Evolutionary conservation across 257 asterid species (phyloP).

Genomic region (Primulina tabacum): DNA sequence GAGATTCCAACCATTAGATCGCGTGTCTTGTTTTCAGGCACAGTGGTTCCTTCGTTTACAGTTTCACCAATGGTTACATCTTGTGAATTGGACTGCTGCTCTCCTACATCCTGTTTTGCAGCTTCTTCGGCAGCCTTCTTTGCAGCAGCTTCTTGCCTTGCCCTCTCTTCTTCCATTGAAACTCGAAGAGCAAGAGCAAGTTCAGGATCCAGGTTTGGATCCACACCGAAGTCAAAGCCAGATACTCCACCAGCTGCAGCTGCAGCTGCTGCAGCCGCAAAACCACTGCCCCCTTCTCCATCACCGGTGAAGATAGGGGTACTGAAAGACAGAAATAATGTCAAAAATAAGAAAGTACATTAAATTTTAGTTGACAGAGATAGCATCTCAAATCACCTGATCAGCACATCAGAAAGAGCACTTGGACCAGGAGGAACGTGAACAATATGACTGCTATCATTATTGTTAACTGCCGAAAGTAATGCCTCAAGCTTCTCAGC

Average conservation of each 20-base stretch:
- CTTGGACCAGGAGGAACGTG: slow-evolving; percentile 90
- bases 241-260: slow-evolving; percentile 71
- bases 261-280: slow-evolving; percentile 84
- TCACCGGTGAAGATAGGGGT: slow-evolving; percentile 95
- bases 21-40: slow-evolving; percentile 62
- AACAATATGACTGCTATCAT: slow-evolving; percentile 89
- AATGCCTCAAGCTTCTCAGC: slow-evolving; percentile 86
- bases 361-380: slow-evolving; percentile 8
- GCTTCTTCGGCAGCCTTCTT: slow-evolving; percentile 91
- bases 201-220: slow-evolving; percentile 99
- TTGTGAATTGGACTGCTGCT: slow-evolving; percentile 58
- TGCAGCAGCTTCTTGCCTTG: slow-evolving; percentile 99
- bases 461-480: slow-evolving; percentile 88
- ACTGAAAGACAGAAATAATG: slow-evolving; percentile 32
- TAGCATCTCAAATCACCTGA: slow-evolving; percentile 52
- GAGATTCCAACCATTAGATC: slow-evolving; percentile 54
- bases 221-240: slow-evolving; percentile 96
- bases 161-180: slow-evolving; percentile 99
- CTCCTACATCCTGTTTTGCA: slow-evolving; percentile 68
- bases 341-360: background rate
- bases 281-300: slow-evolving; percentile 95
- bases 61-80: slow-evolving; percentile 81
- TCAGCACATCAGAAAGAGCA: slow-evolving; percentile 94
- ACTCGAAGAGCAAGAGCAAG: slow-evolving; percentile 99
- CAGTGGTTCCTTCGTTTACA: slow-evolving; percentile 54